phyloP scores from a whole-genome alignment of 2,329 filamentous ascomycete genomes.

The Diaporthe sp. region DNA sequence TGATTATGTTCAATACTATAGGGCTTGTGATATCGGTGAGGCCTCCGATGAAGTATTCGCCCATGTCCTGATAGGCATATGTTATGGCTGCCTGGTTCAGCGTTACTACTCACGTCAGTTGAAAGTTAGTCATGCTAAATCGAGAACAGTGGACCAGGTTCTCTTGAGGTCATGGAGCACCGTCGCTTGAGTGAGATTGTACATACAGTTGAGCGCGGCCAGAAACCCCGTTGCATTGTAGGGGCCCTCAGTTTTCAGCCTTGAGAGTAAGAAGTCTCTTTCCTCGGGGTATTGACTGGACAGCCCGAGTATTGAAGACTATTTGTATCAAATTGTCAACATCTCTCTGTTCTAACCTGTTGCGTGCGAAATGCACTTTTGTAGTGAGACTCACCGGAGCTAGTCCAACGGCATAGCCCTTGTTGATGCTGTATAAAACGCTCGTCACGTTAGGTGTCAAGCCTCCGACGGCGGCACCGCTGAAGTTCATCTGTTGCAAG shows the following conservation, averaged over 20 bases:
- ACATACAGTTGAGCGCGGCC: slow-evolving; percentile 41
- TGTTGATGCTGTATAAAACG: slow-evolving; percentile 52
- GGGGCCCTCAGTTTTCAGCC: slow-evolving; percentile 43
- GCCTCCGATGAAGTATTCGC: slow-evolving; percentile 48
- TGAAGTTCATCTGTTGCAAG: slow-evolving; percentile 53
- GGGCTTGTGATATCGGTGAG: slow-evolving; percentile 43
- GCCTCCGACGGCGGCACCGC: slow-evolving; percentile 64
- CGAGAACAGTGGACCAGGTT: no score
- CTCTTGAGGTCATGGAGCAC: background rate
- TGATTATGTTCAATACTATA: slow-evolving; percentile 45
- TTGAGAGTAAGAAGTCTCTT: slow-evolving; percentile 44
- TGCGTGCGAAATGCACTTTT: no score
- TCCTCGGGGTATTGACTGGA: slow-evolving; percentile 51
- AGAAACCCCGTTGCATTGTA: slow-evolving; percentile 45
- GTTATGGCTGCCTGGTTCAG: slow-evolving; percentile 38
- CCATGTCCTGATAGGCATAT: slow-evolving; percentile 47
- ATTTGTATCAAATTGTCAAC: background rate
- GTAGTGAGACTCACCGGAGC: background rate
- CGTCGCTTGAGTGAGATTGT: background rate
- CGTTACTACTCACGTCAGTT: slow-evolving; percentile 8
- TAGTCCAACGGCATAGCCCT: slow-evolving; percentile 38
- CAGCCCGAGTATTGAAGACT: slow-evolving; percentile 47
- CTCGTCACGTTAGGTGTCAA: slow-evolving; percentile 56
- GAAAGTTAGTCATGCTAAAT: background rate
- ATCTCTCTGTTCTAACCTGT: slow-evolving; percentile 41